Evolutionary conservation across 805 yeast genomes (phyloP).

Genomic region (Pichia heedii): DNA sequence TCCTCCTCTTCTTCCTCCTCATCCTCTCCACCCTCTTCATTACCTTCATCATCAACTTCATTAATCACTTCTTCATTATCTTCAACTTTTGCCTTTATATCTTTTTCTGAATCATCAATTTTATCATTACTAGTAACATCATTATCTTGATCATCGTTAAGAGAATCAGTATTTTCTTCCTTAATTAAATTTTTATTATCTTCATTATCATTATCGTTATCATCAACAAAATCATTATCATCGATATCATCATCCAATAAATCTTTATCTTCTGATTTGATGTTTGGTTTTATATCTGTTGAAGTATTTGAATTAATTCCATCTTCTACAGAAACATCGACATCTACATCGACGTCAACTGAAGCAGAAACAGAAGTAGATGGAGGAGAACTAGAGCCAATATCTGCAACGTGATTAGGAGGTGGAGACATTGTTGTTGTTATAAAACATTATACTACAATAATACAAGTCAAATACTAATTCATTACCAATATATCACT

Average conservation of each 20-base stretch:
- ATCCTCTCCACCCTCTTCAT: conserved; percentile 14
- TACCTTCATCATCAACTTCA: conserved; percentile 4
- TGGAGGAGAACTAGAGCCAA: no score
- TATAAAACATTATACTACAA: neutral
- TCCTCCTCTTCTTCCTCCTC: conserved; percentile 14
- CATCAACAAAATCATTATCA: neutral
- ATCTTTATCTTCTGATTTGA: neutral
- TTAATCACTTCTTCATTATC: neutral
- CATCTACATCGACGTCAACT: neutral
- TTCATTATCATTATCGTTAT: neutral
- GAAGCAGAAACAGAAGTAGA: neutral
- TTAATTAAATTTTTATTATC: neutral
- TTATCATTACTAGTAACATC: neutral
- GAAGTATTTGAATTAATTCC: neutral
- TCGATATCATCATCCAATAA: neutral
- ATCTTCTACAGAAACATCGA: neutral
- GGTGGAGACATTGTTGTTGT: no score
- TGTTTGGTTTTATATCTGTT: neutral
- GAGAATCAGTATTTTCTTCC: neutral
- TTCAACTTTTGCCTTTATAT: conserved; percentile 1
- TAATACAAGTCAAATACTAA: no score
- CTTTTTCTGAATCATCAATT: neutral
- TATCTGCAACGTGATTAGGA: no score
- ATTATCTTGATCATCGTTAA: neutral
- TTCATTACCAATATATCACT: no score